Base-by-base conservation (phyloP, 2,329 filamentous ascomycete genomes). In the Eutypella sp. region DNA sequence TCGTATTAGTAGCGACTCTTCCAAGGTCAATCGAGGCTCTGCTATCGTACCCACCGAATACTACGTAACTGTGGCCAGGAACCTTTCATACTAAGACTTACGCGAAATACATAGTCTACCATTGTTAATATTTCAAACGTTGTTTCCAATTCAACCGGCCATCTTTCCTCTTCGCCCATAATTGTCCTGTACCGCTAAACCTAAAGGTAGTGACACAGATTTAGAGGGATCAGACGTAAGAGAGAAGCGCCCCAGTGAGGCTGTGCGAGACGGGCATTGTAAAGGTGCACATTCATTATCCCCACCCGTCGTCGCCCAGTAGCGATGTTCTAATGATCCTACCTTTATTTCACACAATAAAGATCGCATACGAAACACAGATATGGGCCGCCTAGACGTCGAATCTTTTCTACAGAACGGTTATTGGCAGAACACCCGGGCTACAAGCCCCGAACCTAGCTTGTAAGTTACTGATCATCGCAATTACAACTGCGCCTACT, bases 351-450 rank as follows among this genome's bases (percentile, higher is more conserved):
- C 20, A 9, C 5, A 27, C 27, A 46, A 42, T 52, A 43, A 50
- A 47, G 25, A 34, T 41, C 38, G 41, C 43, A 33, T 33, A 49
- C 15, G 46, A 42, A 27, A 24, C 42, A 46, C 46, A 46, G 59
- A 50, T 24, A 64, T 64, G 59, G 54, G 52, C 44, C 54, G 44
- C 15, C 51, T 55, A 36, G 57, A 59, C 38, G 44, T 65, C 39
- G 54, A 62, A 15, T 49, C 56, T 23, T 48, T 62, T 46, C 47
- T 63, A 45, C 53, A 53, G 42, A 56, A 58, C 38, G 61, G 60
- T 45, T 63, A 61, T 54, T 64, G 60, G 60, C 50, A 54, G 25
- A 62, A 41, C 46, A 59, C 59, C 29, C 57, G 55, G 49, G 57
- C 55, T 24, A 54, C 46, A 38, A 61, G 52, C 42, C 50, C 58